Base-by-base conservation (phyloP, 495 filamentous ascomycete genomes). In the Xylaria longipes region DNA sequence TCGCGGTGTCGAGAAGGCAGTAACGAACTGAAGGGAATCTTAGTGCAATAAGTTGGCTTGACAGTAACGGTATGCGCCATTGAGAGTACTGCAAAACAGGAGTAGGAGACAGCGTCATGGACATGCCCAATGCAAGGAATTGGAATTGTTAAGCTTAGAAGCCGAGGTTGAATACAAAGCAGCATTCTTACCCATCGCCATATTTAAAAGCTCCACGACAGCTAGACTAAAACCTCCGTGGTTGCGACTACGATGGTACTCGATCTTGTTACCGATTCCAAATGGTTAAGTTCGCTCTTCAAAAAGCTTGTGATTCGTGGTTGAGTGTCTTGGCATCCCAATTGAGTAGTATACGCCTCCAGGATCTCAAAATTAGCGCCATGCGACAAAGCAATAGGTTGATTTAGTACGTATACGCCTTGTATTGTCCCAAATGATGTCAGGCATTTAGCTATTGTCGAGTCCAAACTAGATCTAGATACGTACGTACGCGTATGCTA, bases 231-330 rank as follows among this genome's bases (percentile, higher is more conserved):
- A 20, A 15, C 20, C 43, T 46, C 17, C 7, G 43, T 46, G 43
- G 43, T 46, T 46, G 17, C 43, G 1, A 7, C 43, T 20, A 15
- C 43, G 17, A 20, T 15, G n/a, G n/a, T n/a, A n/a, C n/a, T n/a
- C n/a, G n/a, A n/a, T 46, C 43, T 46, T n/a, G 43, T 50, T 25
- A 50, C 46, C 22, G 22, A 52, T 27, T 52, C 48, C 22, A 52
- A 52, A 52, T 52, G 22, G 25, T 56, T 56, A 56, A 56, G 50
- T 56, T 29, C 50, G 48, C 48, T 54, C 50, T 27, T 9, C 50
- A 15, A 54, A 14, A 27, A 25, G 22, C 3, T 17, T 56, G 14
- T 56, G 52, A 56, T 56, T 56, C 52, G 52, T 17, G 25, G 52
- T 56, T 56, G 27, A 17, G 27, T 7, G 27, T 56, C 52, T 56